Base-by-base conservation (phyloP, 345 rosid species). In the Pistacia integerrima region DNA sequence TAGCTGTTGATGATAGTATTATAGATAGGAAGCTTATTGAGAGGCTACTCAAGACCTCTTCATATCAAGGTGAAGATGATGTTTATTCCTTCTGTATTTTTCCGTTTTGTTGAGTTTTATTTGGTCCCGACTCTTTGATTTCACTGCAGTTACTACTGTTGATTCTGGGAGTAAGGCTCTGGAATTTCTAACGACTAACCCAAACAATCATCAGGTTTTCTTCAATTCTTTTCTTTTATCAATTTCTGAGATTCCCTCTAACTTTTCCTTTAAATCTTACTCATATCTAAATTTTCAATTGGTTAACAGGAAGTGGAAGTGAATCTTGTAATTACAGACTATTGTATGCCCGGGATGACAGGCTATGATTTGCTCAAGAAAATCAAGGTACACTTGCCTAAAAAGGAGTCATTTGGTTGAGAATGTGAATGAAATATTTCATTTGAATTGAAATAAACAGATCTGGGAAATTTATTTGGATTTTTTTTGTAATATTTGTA, bases 281-380 rank as follows among this genome's bases (percentile, higher is more conserved):
- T 38, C n/a, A n/a, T 64, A 33, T 44, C 7, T 14, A 38, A 5
- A n/a, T 35, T 62, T 70, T 51, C 60, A 18, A 70, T 76, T 44
- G 33, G 5, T 68, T 52, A n/a, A 17, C 81, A 87, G 90, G 94
- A 84, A 72, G 83, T 83, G 73, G 87, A 78, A 58, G 91, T 91
- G 76, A 88, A 87, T 80, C 87, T 91, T 66, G 79, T 91, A 28
- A 90, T 91, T 59, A 91, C 97, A 20, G 93, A 90, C 80, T 91
- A 90, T 80, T 88, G 93, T 80, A 91, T 91, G 97, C 97, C 93
- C 28, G 97, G 91, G 75, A 90, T 91, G 97, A 90, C 91, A n/a
- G 93, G 93, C 75, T 91, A 90, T 83, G 93, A 91, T 84, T 80
- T 91, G 81, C 93, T 91, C 55, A 90, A 85, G 89, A 90, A 88